Conservation (phyloP, 768 basidiomycete species). For the Gelatoporia subvermispora region DNA sequence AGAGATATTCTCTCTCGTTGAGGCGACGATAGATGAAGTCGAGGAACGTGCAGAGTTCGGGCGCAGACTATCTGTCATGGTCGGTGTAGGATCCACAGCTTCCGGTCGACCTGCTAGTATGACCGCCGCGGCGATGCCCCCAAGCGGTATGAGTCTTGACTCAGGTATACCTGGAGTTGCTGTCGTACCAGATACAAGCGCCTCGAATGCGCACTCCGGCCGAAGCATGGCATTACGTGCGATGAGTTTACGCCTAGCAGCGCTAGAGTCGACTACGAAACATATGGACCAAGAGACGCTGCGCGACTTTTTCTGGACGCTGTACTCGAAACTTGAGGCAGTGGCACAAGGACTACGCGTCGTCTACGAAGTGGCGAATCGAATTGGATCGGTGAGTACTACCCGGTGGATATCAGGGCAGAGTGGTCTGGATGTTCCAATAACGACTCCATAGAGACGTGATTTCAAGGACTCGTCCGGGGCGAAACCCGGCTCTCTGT, state of each 20-base stretch:
- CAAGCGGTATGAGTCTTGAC: conserved; percentile 8
- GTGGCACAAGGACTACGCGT: conserved; percentile 88
- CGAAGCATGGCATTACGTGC: conserved; percentile 37
- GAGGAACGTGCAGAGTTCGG: conserved; percentile 85
- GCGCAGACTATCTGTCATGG: conserved; percentile 40
- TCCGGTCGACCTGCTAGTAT: conserved; percentile 11
- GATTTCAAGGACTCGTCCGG: conserved; percentile 88
- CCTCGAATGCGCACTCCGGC: conserved; percentile 4
- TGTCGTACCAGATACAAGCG: conserved; percentile 5
- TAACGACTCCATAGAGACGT: conserved; percentile 54
- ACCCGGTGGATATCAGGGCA: not conserved
- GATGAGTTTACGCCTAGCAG: conserved; percentile 59
- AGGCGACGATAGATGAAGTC: conserved; percentile 85
- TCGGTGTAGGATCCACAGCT: conserved; percentile 24
- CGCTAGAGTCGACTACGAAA: conserved; percentile 68
- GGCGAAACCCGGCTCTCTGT: conserved; percentile 68
- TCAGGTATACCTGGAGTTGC: conserved; percentile 18
- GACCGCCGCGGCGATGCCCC: not conserved
- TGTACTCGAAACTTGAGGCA: conserved; percentile 93
- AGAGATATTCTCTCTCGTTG: conserved; percentile 83
- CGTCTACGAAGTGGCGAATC: conserved; percentile 83
- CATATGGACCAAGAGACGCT: conserved; percentile 80
- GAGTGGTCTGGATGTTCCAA: not conserved
- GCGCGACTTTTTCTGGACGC: conserved; percentile 92
- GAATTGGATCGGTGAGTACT: conserved; percentile 81